Conservation (phyloP, 768 basidiomycete species). For the Lactarius trivialis region DNA sequence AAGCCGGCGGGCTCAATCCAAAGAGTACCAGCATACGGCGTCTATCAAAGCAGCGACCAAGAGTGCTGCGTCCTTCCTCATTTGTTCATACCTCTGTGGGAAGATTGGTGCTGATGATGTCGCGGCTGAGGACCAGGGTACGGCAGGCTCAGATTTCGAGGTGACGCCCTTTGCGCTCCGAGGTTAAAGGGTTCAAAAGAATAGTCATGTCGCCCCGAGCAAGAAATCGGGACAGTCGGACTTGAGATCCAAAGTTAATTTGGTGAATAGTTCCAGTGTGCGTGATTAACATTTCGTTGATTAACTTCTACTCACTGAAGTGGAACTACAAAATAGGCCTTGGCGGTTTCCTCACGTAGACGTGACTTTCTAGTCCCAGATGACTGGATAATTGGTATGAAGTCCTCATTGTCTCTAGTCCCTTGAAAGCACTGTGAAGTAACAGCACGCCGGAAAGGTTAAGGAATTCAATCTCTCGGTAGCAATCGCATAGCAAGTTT, state of each 20-base stretch:
- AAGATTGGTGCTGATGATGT: no score
- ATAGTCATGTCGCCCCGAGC: background rate
- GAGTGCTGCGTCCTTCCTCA: no score
- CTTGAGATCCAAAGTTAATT: background rate
- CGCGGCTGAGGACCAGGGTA: no score
- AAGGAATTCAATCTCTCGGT: background rate
- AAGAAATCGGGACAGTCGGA: background rate
- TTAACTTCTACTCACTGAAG: background rate
- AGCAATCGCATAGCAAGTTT: background rate
- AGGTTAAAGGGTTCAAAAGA: background rate
- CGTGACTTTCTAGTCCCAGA: background rate
- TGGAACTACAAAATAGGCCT: background rate
- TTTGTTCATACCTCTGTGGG: no score
- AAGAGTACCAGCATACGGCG: no score
- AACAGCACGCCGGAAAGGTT: background rate
- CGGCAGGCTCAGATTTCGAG: background rate
- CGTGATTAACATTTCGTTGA: no score
- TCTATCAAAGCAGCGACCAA: no score
- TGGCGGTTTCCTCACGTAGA: background rate
- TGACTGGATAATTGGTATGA: background rate
- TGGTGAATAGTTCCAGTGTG: background rate
- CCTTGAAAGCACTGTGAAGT: background rate
- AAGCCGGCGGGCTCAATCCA: no score
- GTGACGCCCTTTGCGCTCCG: background rate
- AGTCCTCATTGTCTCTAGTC: background rate